Base-by-base conservation (phyloP, 305 asterid genomes). In the Andrographis paniculata region DNA sequence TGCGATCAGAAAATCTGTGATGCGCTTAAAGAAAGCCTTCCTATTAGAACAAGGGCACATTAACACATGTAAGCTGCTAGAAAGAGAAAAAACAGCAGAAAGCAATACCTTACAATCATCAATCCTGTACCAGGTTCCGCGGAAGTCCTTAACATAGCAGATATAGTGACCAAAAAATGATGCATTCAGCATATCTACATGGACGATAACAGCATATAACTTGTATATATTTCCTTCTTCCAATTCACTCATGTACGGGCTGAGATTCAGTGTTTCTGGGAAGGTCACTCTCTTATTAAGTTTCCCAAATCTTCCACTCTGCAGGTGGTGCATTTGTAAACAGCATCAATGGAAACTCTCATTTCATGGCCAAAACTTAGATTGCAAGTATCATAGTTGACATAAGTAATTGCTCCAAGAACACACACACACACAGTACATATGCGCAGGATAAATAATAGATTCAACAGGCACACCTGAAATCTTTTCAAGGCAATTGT, bases 301-400 rank as follows among this genome's bases (percentile, higher is more conserved):
- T 63, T 88, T 88, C 54, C 97, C 97, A 66, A 84, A 88, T 59
- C 94, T 77, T 45, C 97, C 97, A 69, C 93, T 85, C 97, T 88
- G 79, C 70, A 70, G 30, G 30, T 9, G 16, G 7, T 37, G 42
- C 17, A 37, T 37, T 37, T 37, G 14, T 9, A 13, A 37, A 37
- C 14, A 17, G 14, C 14, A 37, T 2, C 42, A 33, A 33, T 33
- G n/a, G 14, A 10, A 7, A 5, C n/a, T 4, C n/a, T 28, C 42
- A 44, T 17, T 17, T 58, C 39, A 15, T 45, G 27, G 44, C 48
- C 45, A 33, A 23, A 22, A 59, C 28, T 61, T 24, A 38, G 33
- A 51, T 12, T 50, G 35, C 37, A 40, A 38, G 59, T 24, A 41
- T 31, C n/a, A n/a, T n/a, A n/a, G n/a, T n/a, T n/a, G n/a, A n/a